Percentiles rank a stretch among this genome's conserved stretches.
Conservation (phyloP, 495 filamentous ascomycete genomes). For the Penicillium silybi region DNA sequence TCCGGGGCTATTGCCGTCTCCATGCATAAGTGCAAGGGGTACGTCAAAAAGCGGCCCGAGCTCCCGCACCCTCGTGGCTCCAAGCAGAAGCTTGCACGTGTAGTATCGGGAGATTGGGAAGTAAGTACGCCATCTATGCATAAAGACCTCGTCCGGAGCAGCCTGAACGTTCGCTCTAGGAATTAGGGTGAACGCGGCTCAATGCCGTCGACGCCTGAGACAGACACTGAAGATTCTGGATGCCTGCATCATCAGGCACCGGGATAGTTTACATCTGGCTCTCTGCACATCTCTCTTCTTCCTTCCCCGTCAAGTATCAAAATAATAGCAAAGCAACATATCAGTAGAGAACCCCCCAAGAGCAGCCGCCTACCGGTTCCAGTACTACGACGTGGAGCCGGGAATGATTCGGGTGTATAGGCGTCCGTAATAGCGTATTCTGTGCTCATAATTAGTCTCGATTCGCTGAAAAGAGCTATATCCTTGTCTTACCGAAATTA, state of each 20-base stretch:
- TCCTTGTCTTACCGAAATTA: slow-evolving; percentile 24
- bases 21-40: not conserved
- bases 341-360: too few species aligned
- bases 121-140: too few species aligned
- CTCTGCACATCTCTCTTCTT: too few species aligned
- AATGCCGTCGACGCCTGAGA: too few species aligned
- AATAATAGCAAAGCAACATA: too few species aligned
- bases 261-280: too few species aligned
- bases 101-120: not conserved
- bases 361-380: slow-evolving; percentile 42
- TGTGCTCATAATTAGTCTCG: not conserved
- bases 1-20: not conserved
- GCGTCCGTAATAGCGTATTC: slow-evolving; percentile 53
- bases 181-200: too few species aligned
- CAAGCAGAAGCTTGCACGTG: not conserved
- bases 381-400: slow-evolving; percentile 49
- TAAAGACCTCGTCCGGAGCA: too few species aligned
- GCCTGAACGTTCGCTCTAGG: too few species aligned
- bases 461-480: not conserved
- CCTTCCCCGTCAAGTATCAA: too few species aligned
- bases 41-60: not conserved
- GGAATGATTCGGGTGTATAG: slow-evolving; percentile 56
- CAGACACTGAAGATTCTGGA: too few species aligned
- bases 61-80: not conserved
- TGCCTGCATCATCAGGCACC: too few species aligned